Evolutionary conservation across 1,139 yeast species (phyloP).

Genomic region (Yamadazyma atlantica): DNA sequence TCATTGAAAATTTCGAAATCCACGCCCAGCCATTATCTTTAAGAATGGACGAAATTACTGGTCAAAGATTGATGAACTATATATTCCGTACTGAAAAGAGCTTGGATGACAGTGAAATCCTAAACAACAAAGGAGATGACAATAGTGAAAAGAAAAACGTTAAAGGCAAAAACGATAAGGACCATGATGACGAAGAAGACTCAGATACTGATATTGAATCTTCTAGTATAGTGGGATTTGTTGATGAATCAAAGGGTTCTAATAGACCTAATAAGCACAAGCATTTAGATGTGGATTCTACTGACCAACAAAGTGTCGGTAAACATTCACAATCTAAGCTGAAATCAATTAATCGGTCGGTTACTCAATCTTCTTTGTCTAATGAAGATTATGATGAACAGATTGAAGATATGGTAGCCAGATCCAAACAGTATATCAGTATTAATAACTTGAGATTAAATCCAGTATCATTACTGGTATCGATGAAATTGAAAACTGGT

Average conservation of each 20-base stretch:
- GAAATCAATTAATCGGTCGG: slow-evolving; percentile 8
- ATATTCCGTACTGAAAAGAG: slow-evolving; percentile 48
- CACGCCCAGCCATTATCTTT: slow-evolving; percentile 55
- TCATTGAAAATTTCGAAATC: slow-evolving; percentile 55
- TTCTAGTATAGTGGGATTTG: slow-evolving; percentile 11
- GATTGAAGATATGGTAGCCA: slow-evolving; percentile 53
- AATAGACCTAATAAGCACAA: slow-evolving; percentile 1
- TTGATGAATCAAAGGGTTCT: slow-evolving; percentile 13
- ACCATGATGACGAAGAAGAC: slow-evolving; percentile 10
- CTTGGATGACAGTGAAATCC: slow-evolving; percentile 9
- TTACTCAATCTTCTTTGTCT: slow-evolving; percentile 7
- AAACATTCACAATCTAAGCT: slow-evolving; percentile 1
- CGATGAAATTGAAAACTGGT: slow-evolving; percentile 58
- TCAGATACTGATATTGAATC: slow-evolving; percentile 3
- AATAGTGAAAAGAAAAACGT: too few relatives aligned
- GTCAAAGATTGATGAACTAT: slow-evolving; percentile 54
- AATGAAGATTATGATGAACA: slow-evolving; percentile 35
- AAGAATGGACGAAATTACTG: slow-evolving; percentile 61
- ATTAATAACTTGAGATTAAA: slow-evolving; percentile 49
- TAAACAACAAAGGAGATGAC: slow-evolving; percentile 3
- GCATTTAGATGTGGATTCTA: slow-evolving; percentile 2
- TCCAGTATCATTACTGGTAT: slow-evolving; percentile 51
- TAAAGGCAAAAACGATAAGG: too few relatives aligned
- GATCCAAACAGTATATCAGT: slow-evolving; percentile 60
- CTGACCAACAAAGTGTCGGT: background rate